Percentiles rank a stretch among this genome's conserved stretches.
phyloP scores from a whole-genome alignment of 2,329 filamentous ascomycete species.

The Akanthomyces muscarius region DNA sequence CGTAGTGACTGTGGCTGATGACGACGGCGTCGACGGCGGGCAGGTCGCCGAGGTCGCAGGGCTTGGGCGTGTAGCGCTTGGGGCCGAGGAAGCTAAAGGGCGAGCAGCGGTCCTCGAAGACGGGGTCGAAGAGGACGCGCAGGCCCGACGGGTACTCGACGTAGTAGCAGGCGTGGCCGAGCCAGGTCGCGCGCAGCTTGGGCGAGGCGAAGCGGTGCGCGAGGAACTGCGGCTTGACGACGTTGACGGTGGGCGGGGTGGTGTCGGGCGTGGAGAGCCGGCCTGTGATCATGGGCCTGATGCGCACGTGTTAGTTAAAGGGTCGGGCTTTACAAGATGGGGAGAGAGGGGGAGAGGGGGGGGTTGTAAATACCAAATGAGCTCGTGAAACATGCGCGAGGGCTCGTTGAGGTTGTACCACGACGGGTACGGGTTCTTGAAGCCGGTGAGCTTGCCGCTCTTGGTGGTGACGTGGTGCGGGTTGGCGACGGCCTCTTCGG shows the following conservation, averaged over 20 bases:
- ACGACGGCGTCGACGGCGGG: conserved; percentile 72
- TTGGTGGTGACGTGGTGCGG: conserved; percentile 45
- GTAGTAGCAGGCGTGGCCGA: conserved; percentile 91
- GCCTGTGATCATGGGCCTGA: conserved; percentile 38
- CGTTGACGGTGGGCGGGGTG: conserved; percentile 60
- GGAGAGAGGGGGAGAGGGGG: conserved; percentile 5
- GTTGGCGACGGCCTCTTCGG: conserved; percentile 41
- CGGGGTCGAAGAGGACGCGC: conserved; percentile 87
- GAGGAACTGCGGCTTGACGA: conserved; percentile 65
- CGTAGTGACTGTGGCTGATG: conserved; percentile 90
- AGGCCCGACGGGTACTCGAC: conserved; percentile 85
- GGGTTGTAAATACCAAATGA: conserved; percentile 1
- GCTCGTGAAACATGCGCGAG: conserved; percentile 3
- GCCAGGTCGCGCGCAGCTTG: conserved; percentile 81
- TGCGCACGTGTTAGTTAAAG: not conserved
- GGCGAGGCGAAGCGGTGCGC: conserved; percentile 50
- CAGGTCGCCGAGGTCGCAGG: conserved; percentile 74
- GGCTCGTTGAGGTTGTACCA: conserved; percentile 27
- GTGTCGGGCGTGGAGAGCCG: conserved; percentile 52
- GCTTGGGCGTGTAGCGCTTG: conserved; percentile 71
- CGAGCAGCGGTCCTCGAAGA: conserved; percentile 83
- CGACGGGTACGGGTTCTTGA: conserved; percentile 51
- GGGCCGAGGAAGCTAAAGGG: conserved; percentile 68
- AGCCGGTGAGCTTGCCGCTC: conserved; percentile 37
- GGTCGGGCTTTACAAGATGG: not conserved